Conservation (phyloP, 768 basidiomycete genomes). For the Phylloporus rhodoxanthus region DNA sequence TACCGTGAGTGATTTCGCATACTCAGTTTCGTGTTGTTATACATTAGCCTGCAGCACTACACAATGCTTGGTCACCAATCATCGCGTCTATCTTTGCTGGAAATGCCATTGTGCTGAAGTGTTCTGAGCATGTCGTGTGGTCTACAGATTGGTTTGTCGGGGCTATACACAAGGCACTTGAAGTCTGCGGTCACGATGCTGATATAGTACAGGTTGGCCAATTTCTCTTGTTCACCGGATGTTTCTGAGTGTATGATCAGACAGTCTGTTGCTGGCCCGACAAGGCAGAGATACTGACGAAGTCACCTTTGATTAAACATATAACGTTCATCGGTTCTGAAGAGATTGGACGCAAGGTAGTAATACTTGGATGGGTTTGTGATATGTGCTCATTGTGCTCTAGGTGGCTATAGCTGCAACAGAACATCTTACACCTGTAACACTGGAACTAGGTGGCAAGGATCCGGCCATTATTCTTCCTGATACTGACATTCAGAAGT, state of each 20-base stretch:
- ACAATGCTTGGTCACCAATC: slow-evolving; percentile 93
- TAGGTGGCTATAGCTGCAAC: slow-evolving; percentile 83
- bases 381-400: slow-evolving; percentile 1
- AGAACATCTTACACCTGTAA: slow-evolving; percentile 82
- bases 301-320: slow-evolving; percentile 76
- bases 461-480: slow-evolving; percentile 90
- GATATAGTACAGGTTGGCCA: slow-evolving; percentile 75
- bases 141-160: slow-evolving; percentile 78
- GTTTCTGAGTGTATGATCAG: slow-evolving; percentile 30
- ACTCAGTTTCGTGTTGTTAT: background rate
- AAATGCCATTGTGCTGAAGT: slow-evolving; percentile 86
- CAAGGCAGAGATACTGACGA: slow-evolving; percentile 76
- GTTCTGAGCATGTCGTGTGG: slow-evolving; percentile 91
- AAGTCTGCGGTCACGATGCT: slow-evolving; percentile 75
- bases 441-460: slow-evolving; percentile 92
- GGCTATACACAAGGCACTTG: slow-evolving; percentile 71
- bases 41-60: slow-evolving; percentile 56
- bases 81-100: slow-evolving; percentile 87
- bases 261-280: slow-evolving; percentile 87
- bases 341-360: slow-evolving; percentile 65
- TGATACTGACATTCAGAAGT: slow-evolving; percentile 74
- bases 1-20: slow-evolving; percentile 55
- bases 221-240: background rate
- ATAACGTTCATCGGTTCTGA: slow-evolving; percentile 93
- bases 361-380: slow-evolving; percentile 8